Percentiles rank a stretch among this genome's conserved stretches.
Evolutionary conservation across 768 basidiomycete genomes (phyloP).

Genomic region (Russula olivacea): DNA sequence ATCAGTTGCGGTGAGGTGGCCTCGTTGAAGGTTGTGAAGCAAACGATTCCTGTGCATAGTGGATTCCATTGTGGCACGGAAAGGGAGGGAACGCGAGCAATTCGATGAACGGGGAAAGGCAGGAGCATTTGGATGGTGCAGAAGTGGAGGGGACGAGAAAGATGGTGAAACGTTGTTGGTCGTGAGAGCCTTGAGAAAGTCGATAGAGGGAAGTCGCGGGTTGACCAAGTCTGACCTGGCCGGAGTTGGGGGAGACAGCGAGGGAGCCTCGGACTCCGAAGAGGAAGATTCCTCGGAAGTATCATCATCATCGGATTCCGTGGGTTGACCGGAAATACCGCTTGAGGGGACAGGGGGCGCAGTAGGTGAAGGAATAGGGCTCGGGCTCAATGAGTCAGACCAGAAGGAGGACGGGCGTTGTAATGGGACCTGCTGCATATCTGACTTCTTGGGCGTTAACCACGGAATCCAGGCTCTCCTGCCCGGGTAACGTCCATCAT

Average conservation of each 20-base stretch:
- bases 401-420: neutral
- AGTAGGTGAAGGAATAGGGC: neutral
- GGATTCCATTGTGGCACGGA: constrained; percentile 38
- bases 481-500: constrained; percentile 29
- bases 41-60: constrained; percentile 46
- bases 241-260: constrained; percentile 6
- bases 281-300: constrained; percentile 21
- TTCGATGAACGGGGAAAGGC: constrained; percentile 52
- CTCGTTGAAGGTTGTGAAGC: constrained; percentile 39
- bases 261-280: constrained; percentile 28
- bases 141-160: constrained; percentile 43
- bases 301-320: constrained; percentile 22
- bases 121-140: constrained; percentile 31
- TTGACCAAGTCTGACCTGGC: constrained; percentile 1
- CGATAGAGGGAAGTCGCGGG: constrained; percentile 32
- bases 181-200: constrained; percentile 39
- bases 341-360: neutral
- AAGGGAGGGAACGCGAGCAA: constrained; percentile 34
- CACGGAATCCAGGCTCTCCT: constrained; percentile 51
- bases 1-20: constrained; percentile 36
- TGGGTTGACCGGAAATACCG: neutral
- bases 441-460: constrained; percentile 38
- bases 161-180: constrained; percentile 40
- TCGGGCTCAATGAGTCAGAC: constrained; percentile 5
- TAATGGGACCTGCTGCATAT: constrained; percentile 1